Percentiles rank a stretch among this genome's conserved stretches.
Conservation (phyloP, 805 yeast species). For the Metschnikowia borealis region DNA sequence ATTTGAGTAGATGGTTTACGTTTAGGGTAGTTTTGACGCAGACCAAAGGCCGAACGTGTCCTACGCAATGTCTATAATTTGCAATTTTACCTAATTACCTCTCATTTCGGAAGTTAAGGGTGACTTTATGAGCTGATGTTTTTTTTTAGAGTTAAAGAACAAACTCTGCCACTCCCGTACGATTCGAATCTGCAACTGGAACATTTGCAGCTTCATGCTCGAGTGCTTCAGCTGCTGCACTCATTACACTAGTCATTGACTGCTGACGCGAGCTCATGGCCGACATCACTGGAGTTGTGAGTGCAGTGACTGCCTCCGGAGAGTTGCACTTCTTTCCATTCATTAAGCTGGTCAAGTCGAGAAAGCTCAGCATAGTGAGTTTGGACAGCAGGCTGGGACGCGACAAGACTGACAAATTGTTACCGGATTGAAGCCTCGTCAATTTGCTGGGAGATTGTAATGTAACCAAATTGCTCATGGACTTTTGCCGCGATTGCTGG, state of each 20-base stretch:
- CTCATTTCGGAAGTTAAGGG: neutral
- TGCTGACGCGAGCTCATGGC: slow-evolving; percentile 14
- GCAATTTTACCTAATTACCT: neutral
- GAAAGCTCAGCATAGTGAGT: slow-evolving; percentile 1
- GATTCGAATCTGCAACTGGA: neutral
- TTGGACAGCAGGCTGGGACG: slow-evolving; percentile 3
- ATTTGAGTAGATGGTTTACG: neutral
- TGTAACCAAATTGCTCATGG: neutral
- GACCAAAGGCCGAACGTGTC: neutral
- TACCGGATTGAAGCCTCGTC: slow-evolving; percentile 2
- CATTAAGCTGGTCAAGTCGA: slow-evolving; percentile 7
- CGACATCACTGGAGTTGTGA: slow-evolving; percentile 17
- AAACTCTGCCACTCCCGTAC: neutral
- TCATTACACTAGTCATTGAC: slow-evolving; percentile 10
- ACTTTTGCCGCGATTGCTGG: slow-evolving; percentile 12
- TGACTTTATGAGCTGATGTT: neutral
- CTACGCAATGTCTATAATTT: neutral
- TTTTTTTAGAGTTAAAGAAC: neutral
- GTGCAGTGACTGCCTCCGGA: slow-evolving; percentile 16
- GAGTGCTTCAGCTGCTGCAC: neutral
- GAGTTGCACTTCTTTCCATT: slow-evolving; percentile 17
- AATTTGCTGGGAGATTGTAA: slow-evolving; percentile 4
- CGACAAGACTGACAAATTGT: slow-evolving; percentile 3
- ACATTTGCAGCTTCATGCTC: neutral
- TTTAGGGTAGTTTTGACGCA: neutral